Evolutionary conservation across 83 land plant species (phyloP).

Genomic region (Thuja plicata): DNA sequence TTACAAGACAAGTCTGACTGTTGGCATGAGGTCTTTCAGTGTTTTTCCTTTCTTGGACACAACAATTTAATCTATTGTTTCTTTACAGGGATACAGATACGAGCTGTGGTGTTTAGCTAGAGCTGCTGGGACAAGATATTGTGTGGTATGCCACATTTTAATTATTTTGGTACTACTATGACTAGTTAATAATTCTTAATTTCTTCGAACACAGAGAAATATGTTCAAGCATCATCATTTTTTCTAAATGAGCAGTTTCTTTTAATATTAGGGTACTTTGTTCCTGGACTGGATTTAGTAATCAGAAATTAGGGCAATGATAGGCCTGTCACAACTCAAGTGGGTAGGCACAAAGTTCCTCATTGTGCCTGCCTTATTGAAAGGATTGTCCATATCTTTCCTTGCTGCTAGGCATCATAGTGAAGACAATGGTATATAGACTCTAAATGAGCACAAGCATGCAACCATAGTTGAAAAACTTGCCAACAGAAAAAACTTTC

Average conservation of each 20-base stretch:
- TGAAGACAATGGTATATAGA: neutral
- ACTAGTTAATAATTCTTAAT: conserved; percentile 8
- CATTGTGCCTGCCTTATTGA: neutral
- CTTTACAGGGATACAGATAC: conserved; percentile 85
- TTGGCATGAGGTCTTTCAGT: neutral
- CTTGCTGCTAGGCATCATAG: neutral
- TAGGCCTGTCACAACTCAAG: neutral
- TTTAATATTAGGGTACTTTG: neutral
- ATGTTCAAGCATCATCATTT: neutral
- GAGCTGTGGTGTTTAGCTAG: conserved; percentile 98
- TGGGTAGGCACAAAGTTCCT: neutral
- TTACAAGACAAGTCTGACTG: neutral
- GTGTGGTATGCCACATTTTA: conserved; percentile 56
- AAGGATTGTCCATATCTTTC: neutral
- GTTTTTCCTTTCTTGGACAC: neutral
- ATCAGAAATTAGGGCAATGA: neutral
- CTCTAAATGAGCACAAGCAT: neutral
- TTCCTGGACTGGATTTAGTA: neutral
- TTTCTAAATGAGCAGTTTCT: neutral
- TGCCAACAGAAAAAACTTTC: no score
- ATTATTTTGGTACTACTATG: neutral
- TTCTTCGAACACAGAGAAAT: neutral
- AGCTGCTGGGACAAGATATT: conserved; percentile 88
- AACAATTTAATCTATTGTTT: conserved; percentile 2
- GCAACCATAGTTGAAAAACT: neutral